phyloP scores from a whole-genome alignment of 2,329 filamentous ascomycete species.

The Ilyonectria sp. region DNA sequence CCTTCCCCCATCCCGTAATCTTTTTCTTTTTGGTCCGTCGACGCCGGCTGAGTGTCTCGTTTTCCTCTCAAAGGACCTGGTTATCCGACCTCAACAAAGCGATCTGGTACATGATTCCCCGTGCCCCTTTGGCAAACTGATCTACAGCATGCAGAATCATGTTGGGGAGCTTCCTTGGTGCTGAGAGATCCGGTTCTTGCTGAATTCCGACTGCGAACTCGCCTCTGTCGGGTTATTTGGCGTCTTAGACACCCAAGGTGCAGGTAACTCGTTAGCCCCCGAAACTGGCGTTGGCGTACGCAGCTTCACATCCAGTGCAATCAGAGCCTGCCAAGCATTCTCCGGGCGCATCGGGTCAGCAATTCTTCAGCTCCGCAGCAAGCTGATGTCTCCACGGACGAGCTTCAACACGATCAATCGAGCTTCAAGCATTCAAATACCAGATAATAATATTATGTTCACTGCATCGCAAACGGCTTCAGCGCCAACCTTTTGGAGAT shows the following conservation, averaged over 20 bases:
- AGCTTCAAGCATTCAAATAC: too few relatives aligned
- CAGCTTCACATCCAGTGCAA: not conserved
- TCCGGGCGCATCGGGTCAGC: too few relatives aligned
- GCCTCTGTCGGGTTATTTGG: not conserved
- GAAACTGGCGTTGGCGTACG: not conserved
- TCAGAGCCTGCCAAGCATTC: too few relatives aligned
- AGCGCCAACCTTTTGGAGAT: too few relatives aligned
- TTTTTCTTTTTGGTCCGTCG: not conserved
- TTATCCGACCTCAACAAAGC: not conserved
- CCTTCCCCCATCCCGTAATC: not conserved
- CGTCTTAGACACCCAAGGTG: not conserved
- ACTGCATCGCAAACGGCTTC: too few relatives aligned
- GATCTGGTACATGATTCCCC: not conserved
- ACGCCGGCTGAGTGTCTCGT: conserved; percentile 2
- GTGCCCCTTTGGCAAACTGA: conserved; percentile 1
- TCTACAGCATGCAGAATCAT: conserved; percentile 1
- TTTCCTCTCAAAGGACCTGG: not conserved
- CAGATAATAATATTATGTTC: too few relatives aligned
- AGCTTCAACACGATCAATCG: too few relatives aligned
- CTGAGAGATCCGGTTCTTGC: not conserved
- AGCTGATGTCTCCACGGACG: too few relatives aligned
- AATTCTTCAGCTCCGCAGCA: too few relatives aligned
- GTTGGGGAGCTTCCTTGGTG: not conserved
- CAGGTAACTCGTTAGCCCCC: not conserved
- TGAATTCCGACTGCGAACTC: not conserved